Conservation (phyloP, 1,284 basidiomycete genomes). For the Ustilago cynodontis region DNA sequence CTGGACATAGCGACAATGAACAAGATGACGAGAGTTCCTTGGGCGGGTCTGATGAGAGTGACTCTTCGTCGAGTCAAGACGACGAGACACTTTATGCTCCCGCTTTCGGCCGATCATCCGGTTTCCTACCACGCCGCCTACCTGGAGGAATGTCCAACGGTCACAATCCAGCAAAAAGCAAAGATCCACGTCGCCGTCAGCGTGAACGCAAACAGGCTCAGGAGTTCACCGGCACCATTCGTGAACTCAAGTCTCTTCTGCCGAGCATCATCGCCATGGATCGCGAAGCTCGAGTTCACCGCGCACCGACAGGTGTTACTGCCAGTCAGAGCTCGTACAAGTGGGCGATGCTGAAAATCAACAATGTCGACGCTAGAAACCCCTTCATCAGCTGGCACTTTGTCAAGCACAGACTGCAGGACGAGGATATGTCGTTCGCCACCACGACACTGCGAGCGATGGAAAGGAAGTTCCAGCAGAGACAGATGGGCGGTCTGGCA, state of each 20-base stretch:
- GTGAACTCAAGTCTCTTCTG: constrained; percentile 59
- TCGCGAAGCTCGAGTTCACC: constrained; percentile 27
- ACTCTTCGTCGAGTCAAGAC: constrained; percentile 42
- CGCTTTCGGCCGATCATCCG: constrained; percentile 30
- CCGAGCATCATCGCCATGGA: constrained; percentile 59
- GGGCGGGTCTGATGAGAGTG: constrained; percentile 36
- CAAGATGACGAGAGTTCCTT: constrained; percentile 29
- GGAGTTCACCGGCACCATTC: constrained; percentile 60
- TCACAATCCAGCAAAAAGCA: constrained; percentile 28
- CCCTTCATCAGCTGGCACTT: constrained; percentile 65
- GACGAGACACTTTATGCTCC: constrained; percentile 40
- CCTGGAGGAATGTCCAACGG: constrained; percentile 50
- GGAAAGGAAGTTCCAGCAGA: constrained; percentile 55
- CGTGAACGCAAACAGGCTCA: constrained; percentile 38
- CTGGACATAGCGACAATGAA: constrained; percentile 36
- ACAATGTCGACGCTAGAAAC: constrained; percentile 60
- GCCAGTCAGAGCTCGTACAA: constrained; percentile 47
- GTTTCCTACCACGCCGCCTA: constrained; percentile 51
- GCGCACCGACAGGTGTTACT: constrained; percentile 19
- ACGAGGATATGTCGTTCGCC: constrained; percentile 60
- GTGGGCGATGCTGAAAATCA: constrained; percentile 50
- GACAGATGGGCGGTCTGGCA: constrained; percentile 20
- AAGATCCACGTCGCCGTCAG: constrained; percentile 13
- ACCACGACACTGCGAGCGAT: constrained; percentile 49
- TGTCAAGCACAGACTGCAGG: constrained; percentile 56